Percentiles rank a stretch among this genome's conserved stretches.
These are phyloP conservation scores for Globisporangium ultimum DNA, from an alignment of 352 stramenopile genomes.

Conservation along the genomic window DNA sequence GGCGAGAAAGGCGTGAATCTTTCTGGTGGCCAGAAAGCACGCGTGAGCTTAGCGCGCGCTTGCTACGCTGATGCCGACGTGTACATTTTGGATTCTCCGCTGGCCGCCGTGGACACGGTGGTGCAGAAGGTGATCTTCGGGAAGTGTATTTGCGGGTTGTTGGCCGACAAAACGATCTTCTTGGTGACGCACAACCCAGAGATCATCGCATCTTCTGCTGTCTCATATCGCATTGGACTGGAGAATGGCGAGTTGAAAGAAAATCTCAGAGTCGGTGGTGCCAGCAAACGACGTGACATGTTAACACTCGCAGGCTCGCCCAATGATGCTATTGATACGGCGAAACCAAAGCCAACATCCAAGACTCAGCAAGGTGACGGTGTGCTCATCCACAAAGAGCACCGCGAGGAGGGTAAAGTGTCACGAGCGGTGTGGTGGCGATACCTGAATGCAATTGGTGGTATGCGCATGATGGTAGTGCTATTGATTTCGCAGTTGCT, in stretches of 20 bases:
- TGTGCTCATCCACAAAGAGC: conserved; percentile 6
- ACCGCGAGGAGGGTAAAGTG: conserved; percentile 11
- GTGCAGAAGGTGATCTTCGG: conserved; percentile 90
- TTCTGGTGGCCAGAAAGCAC: conserved; percentile 90
- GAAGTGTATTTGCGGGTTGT: conserved; percentile 23
- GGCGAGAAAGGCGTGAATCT: conserved; percentile 95
- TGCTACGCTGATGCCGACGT: conserved; percentile 55
- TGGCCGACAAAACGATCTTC: conserved; percentile 62
- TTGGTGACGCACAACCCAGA: conserved; percentile 90
- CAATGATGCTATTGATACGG: too few relatives aligned
- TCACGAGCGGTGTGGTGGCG: conserved; percentile 5
- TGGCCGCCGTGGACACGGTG: conserved; percentile 91
- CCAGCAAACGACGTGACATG: neutral
- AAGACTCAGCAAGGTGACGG: neutral
- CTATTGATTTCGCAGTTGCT: conserved; percentile 6
- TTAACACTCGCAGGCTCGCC: neutral
- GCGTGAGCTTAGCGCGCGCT: conserved; percentile 60
- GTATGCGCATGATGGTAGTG: neutral
- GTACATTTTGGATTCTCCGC: conserved; percentile 90
- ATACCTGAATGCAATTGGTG: conserved; percentile 12
- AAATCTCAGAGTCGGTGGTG: neutral
- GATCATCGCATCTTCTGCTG: conserved; percentile 29
- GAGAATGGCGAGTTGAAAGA: conserved; percentile 16
- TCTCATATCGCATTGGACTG: conserved; percentile 25
- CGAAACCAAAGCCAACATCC: neutral